Base-by-base conservation (phyloP, 2,329 filamentous ascomycete genomes). In the Talaromyces sp. region DNA sequence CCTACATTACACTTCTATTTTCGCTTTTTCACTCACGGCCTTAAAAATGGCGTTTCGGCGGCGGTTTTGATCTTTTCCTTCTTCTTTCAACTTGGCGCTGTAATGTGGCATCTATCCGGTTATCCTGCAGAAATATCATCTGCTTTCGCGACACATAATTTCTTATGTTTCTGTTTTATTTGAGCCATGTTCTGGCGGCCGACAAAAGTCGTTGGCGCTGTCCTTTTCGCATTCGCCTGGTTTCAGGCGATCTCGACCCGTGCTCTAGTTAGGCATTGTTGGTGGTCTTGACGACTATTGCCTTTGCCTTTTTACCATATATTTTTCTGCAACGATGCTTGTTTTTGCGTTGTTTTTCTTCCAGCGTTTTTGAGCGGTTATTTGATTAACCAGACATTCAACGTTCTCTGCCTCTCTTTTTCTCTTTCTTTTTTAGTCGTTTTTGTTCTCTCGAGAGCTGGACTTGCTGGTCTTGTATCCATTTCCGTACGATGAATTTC, bases 111-210 rank as follows among this genome's bases (percentile, higher is more conserved):
- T 59, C 62, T 62, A 30, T 58, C 61, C 36, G 58, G 56, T 39
- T 39, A 39, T 30, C 19, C 25, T 13, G 44, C 22, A 53, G 25
- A n/a, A 28, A 6, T 19, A 53, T 53, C 13, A 10, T 53, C 27
- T 30, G 19, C 44, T 53, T 53, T 19, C 49, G 49, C 49, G 27
- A 53, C 49, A 53, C 17, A 28, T 30, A 53, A 53, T 27, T n/a
- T 30, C 49, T 53, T 53, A 53, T 53, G 49, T 28, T 59, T 44
- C 55, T 65, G 55, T 65, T 62, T 30, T 47, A 36, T 28, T 33
- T 65, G 60, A 63, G 59, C 62, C 59, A 60, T 59, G 62, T 61
- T 60, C 62, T 63, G 9, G 11, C 44, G 44, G 19, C 19, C 3
- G n/a, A 22, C n/a, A 25, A 19, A 17, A 22, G 44, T 25, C 19